Evolutionary conservation across 371 early-diverging fungal species (phyloP).

Genomic region (Capillidium rhysosporum): DNA sequence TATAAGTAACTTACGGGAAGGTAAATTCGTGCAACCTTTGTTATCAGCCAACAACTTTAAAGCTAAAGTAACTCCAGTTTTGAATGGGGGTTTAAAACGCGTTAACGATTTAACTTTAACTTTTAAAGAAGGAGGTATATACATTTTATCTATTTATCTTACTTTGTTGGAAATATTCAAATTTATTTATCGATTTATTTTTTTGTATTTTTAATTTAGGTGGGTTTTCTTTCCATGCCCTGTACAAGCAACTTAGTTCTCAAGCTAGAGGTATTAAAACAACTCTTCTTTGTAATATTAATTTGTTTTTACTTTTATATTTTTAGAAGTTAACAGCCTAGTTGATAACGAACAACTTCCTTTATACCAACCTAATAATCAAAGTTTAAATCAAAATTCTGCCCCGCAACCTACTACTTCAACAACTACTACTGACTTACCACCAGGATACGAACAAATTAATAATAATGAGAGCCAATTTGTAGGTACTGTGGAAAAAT

Average conservation of each 20-base stretch:
- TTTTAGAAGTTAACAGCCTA: not conserved
- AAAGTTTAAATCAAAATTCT: not conserved
- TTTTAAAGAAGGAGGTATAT: conserved; percentile 1
- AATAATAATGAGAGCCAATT: no score
- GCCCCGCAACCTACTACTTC: no score
- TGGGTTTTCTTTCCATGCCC: not conserved
- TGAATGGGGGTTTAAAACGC: not conserved
- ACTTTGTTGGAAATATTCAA: no score
- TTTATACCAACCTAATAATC: not conserved
- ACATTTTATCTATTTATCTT: no score
- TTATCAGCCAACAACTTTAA: not conserved
- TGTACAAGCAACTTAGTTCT: not conserved
- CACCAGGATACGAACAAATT: not conserved
- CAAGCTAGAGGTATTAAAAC: not conserved
- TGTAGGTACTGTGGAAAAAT: no score
- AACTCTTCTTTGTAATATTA: not conserved
- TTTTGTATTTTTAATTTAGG: not conserved
- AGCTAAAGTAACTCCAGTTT: not conserved
- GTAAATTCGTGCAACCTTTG: not conserved
- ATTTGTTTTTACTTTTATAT: not conserved
- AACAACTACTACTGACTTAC: not conserved
- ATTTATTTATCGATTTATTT: not conserved
- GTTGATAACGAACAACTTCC: not conserved
- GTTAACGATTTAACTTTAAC: not conserved
- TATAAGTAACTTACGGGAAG: not conserved